Conservation (phyloP, 495 filamentous ascomycete species). For the Penicillium crystallinum region DNA sequence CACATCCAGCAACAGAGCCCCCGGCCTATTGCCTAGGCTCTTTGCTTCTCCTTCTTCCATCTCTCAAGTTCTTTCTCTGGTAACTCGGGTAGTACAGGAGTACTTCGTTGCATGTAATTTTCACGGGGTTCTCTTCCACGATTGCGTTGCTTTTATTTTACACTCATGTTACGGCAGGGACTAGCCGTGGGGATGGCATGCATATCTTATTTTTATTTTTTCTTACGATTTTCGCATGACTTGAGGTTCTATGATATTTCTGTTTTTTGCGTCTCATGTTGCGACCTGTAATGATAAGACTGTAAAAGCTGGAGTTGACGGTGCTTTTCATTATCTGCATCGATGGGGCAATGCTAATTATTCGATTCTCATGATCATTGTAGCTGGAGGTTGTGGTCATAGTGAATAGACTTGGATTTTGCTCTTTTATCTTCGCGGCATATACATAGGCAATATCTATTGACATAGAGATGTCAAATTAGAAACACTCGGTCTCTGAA, state of each 20-base stretch:
- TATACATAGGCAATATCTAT: no score
- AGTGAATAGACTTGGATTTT: neutral
- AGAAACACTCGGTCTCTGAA: no score
- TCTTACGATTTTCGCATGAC: slow-evolving; percentile 30
- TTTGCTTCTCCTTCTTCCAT: slow-evolving; percentile 3
- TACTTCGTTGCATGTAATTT: slow-evolving; percentile 23
- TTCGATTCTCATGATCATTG: slow-evolving; percentile 9
- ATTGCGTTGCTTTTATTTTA: slow-evolving; percentile 16
- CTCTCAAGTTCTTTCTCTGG: slow-evolving; percentile 14
- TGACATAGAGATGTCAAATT: no score
- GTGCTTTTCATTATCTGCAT: slow-evolving; percentile 16
- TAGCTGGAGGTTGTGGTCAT: neutral
- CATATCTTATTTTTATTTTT: slow-evolving; percentile 21
- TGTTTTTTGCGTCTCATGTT: slow-evolving; percentile 17
- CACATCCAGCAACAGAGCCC: slow-evolving; percentile 50
- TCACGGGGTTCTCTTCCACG: slow-evolving; percentile 20
- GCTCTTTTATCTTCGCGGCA: no score
- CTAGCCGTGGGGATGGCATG: slow-evolving; percentile 27
- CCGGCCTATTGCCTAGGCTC: slow-evolving; percentile 33
- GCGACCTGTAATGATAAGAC: slow-evolving; percentile 37
- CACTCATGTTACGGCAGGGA: slow-evolving; percentile 26
- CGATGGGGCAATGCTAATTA: slow-evolving; percentile 18
- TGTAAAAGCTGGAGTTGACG: slow-evolving; percentile 36
- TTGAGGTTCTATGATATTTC: slow-evolving; percentile 32
- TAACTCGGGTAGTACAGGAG: slow-evolving; percentile 10